Evolutionary conservation across 2,329 filamentous ascomycete genomes (phyloP), one percentile per base, ranked within the genome.

Genomic region (Ophiostoma triangulosporum): DNA sequence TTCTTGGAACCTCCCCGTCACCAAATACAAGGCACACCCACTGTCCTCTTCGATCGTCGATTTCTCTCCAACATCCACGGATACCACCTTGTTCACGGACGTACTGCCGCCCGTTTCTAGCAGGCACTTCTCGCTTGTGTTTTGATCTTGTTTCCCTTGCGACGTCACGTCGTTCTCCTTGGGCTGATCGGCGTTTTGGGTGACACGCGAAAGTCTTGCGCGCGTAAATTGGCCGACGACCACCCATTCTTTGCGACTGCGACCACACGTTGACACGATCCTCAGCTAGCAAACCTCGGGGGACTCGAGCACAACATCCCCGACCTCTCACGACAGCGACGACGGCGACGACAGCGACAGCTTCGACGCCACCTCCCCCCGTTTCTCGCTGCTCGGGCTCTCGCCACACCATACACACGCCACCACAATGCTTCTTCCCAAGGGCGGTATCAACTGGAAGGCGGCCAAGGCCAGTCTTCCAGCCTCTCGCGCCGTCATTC

Each of bases 361-460:
- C 17, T 15, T 7, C 33, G 3, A 22, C 9, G 17, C 8, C 22
- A 15, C 31, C n/a, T 24, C 12, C 6, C 20, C 22, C 6, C 32
- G 14, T 22, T 14, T n/a, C n/a, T n/a, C n/a, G n/a, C n/a, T n/a
- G n/a, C n/a, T n/a, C n/a, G n/a, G n/a, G n/a, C n/a, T n/a, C n/a
- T n/a, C n/a, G n/a, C n/a, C n/a, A n/a, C n/a, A n/a, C n/a, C n/a
- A n/a, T n/a, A n/a, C n/a, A n/a, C 46, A 33, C 29, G 14, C 11
- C 62, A 65, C 65, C 64, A 73, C 60, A 58, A 96, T 96, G 90
- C 81, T 96, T 73, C 81, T 94, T 62, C 86, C 88, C 60, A 95
- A 95, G 71, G 86, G 86, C 68, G 87, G 88, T 66, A 78, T 91
- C 64, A 89, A 82, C 68, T 97, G 91, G 90, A 96, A 95, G 75